phyloP scores from a whole-genome alignment of 805 yeast genomes.

The Wickerhamomyces alni region DNA sequence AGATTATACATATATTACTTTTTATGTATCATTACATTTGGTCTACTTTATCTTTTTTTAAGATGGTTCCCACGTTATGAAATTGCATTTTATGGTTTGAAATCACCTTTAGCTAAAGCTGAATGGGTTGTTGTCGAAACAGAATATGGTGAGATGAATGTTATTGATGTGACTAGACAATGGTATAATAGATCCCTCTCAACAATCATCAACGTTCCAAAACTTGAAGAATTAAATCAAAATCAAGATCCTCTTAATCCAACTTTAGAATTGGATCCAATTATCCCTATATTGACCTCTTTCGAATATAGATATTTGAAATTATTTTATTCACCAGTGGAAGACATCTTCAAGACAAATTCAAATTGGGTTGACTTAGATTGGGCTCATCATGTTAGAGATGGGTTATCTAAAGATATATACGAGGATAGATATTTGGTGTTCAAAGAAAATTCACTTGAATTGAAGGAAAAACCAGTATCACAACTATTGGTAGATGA shows the following conservation, averaged over 20 bases:
- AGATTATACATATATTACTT: slow-evolving; percentile 44
- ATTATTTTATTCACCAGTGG: slow-evolving; percentile 79
- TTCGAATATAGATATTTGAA: slow-evolving; percentile 81
- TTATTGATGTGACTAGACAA: slow-evolving; percentile 47
- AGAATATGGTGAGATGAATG: slow-evolving; percentile 80
- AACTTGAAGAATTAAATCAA: slow-evolving; percentile 20
- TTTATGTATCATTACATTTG: slow-evolving; percentile 55
- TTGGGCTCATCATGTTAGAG: slow-evolving; percentile 61
- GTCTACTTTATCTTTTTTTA: slow-evolving; percentile 64
- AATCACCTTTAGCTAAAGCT: slow-evolving; percentile 68
- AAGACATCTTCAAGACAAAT: slow-evolving; percentile 79
- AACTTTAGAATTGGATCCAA: slow-evolving; percentile 24
- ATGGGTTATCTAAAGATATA: slow-evolving; percentile 64
- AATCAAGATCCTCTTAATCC: slow-evolving; percentile 13
- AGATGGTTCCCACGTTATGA: slow-evolving; percentile 85
- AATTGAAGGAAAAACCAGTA: slow-evolving; percentile 67
- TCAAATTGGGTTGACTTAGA: slow-evolving; percentile 78
- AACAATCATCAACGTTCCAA: slow-evolving; percentile 44
- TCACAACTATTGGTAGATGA: slow-evolving; percentile 71
- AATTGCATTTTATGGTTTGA: slow-evolving; percentile 58
- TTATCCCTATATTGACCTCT: slow-evolving; percentile 60
- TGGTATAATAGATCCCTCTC: slow-evolving; percentile 72
- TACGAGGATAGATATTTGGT: slow-evolving; percentile 66
- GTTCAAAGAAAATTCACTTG: slow-evolving; percentile 73
- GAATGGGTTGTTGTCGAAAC: slow-evolving; percentile 94